Evolutionary conservation across 1,284 basidiomycete species (phyloP).

Genomic region (Trametes versicolor): DNA sequence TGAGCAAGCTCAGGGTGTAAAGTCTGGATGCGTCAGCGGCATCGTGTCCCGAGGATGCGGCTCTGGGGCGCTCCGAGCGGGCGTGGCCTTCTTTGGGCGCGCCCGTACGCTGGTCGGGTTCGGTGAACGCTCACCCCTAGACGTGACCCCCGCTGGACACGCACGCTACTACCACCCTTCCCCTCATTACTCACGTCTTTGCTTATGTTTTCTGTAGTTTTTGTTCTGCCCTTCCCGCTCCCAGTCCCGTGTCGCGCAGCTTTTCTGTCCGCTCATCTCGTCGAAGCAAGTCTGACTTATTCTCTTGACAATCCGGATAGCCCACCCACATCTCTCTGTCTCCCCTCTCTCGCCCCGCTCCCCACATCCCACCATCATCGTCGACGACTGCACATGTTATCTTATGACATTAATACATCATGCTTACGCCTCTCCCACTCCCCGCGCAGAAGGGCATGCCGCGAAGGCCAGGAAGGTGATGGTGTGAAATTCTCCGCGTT

Average conservation of each 20-base stretch:
- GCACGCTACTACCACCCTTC: conserved; percentile 16
- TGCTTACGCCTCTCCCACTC: conserved; percentile 30
- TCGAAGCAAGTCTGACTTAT: conserved; percentile 49
- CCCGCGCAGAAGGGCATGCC: not conserved
- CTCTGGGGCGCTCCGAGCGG: not conserved
- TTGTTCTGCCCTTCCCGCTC: conserved; percentile 40
- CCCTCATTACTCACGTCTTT: conserved; percentile 16
- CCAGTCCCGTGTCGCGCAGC: conserved; percentile 39
- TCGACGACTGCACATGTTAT: conserved; percentile 45
- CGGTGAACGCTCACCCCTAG: conserved; percentile 10
- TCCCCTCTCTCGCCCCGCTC: conserved; percentile 12
- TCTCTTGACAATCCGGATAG: conserved; percentile 51
- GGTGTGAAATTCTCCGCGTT: conserved; percentile 9
- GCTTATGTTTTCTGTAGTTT: conserved; percentile 39
- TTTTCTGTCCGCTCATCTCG: conserved; percentile 40
- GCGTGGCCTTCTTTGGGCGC: not conserved
- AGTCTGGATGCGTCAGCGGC: not conserved
- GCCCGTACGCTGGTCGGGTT: not conserved
- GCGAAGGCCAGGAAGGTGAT: conserved; percentile 3
- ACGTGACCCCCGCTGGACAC: conserved; percentile 21
- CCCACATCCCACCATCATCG: conserved; percentile 23
- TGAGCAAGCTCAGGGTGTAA: conserved; percentile 43
- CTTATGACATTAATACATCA: conserved; percentile 47
- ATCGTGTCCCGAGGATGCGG: not conserved
- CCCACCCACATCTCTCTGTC: conserved; percentile 36